phyloP scores from a whole-genome alignment of 768 basidiomycete species.

The Pleurotus cornucopiae region DNA sequence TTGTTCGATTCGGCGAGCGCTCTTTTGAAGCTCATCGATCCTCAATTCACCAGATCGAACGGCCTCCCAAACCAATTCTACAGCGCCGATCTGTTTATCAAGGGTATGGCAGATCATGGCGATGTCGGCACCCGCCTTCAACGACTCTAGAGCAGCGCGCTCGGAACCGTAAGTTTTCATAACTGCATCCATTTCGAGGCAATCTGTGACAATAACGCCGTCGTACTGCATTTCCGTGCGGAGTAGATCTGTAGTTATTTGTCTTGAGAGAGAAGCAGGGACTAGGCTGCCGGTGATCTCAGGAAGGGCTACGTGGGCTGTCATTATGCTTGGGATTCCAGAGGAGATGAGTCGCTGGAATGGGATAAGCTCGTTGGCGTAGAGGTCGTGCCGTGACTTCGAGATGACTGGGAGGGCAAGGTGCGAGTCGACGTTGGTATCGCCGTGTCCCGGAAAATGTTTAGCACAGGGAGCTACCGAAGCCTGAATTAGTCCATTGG shows the following conservation, averaged over 20 bases:
- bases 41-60: constrained; percentile 39
- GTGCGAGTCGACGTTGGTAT: constrained; percentile 70
- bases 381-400: constrained; percentile 40
- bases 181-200: constrained; percentile 75
- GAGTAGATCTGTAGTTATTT: constrained; percentile 49
- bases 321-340: constrained; percentile 58
- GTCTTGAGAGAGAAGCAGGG: constrained; percentile 55
- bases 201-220: constrained; percentile 69
- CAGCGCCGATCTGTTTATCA: constrained; percentile 45
- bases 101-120: constrained; percentile 72
- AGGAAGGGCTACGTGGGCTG: constrained; percentile 71
- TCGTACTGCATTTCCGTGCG: constrained; percentile 45
- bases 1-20: constrained; percentile 39
- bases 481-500: constrained; percentile 40
- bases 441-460: constrained; percentile 75
- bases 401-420: constrained; percentile 58
- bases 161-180: constrained; percentile 44
- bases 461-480: constrained; percentile 61
- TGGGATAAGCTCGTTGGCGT: constrained; percentile 50
- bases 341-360: constrained; percentile 43
- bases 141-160: constrained; percentile 49
- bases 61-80: constrained; percentile 49
- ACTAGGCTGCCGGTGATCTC: constrained; percentile 46
- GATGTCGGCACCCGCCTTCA: constrained; percentile 67
- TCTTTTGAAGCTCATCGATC: constrained; percentile 31